Percentiles rank a stretch among this genome's conserved stretches.
These are phyloP conservation scores for Penstemon newberryi DNA, from an alignment of 257 asterid species.

Conservation along the genomic window DNA sequence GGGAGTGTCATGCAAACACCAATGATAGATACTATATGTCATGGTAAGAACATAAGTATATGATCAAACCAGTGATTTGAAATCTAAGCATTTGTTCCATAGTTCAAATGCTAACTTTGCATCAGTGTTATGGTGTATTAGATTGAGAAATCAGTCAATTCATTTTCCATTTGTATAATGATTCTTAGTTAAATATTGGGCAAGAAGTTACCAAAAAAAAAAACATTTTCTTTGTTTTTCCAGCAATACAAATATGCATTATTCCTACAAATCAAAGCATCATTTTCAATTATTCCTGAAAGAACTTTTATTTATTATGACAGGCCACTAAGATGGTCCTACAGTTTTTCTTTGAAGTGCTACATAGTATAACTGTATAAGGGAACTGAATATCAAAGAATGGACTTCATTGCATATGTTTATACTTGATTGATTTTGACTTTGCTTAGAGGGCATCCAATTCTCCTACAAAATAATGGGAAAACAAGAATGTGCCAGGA, in stretches of 20 bases:
- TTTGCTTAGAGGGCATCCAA: background rate
- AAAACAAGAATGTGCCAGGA: background rate
- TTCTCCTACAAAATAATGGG: background rate
- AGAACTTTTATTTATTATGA: constrained; percentile 30
- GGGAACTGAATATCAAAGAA: constrained; percentile 5
- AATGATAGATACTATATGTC: too few species aligned
- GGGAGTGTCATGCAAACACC: too few species aligned
- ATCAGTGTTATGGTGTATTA: background rate
- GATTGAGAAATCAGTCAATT: too few species aligned
- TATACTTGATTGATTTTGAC: constrained; percentile 19
- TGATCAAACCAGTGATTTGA: background rate
- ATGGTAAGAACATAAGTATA: too few species aligned
- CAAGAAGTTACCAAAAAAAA: background rate
- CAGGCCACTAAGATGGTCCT: constrained; percentile 42
- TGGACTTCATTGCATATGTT: constrained; percentile 17
- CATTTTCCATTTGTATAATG: too few species aligned
- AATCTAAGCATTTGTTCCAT: background rate
- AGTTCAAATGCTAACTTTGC: background rate
- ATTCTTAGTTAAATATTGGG: background rate
- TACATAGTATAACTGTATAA: constrained; percentile 6
- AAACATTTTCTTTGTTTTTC: background rate
- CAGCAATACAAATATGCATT: constrained; percentile 30
- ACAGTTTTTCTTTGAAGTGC: constrained; percentile 12
- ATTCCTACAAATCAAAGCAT: constrained; percentile 22
- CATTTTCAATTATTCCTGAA: constrained; percentile 13